Evolutionary conservation across 495 filamentous ascomycete genomes (phyloP).

Genomic region (Neurospora sp.): DNA sequence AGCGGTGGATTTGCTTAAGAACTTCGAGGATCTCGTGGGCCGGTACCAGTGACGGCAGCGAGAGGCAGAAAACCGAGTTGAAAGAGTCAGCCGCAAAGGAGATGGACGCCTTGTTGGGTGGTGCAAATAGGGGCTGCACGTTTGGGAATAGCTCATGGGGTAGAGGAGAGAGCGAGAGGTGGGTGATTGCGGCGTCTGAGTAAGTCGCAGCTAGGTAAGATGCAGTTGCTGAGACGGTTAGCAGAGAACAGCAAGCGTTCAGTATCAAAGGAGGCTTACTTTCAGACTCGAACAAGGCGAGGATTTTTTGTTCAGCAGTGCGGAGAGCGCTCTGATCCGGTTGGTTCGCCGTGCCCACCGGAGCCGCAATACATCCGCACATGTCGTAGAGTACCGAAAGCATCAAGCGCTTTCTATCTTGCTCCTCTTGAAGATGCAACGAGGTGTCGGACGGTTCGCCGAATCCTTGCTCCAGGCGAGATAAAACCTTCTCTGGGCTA

Average conservation of each 20-base stretch:
- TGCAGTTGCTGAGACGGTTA: slow-evolving; percentile 27
- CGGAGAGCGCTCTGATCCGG: background rate
- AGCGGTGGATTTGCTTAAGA: slow-evolving; percentile 29
- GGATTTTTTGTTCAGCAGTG: slow-evolving; percentile 12
- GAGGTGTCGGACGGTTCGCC: slow-evolving; percentile 26
- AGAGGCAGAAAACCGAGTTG: slow-evolving; percentile 23
- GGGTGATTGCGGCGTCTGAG: slow-evolving; percentile 18
- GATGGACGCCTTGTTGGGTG: slow-evolving; percentile 20
- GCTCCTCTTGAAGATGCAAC: slow-evolving; percentile 24
- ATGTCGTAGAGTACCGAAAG: slow-evolving; percentile 26
- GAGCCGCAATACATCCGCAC: background rate
- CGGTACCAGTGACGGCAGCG: slow-evolving; percentile 27
- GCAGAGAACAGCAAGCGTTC: background rate
- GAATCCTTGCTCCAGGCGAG: slow-evolving; percentile 36
- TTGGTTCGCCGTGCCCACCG: background rate
- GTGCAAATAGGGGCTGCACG: slow-evolving; percentile 24
- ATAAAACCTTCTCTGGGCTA: slow-evolving; percentile 30
- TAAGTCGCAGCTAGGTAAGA: slow-evolving; percentile 32
- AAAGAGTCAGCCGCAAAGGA: slow-evolving; percentile 27
- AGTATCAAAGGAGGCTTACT: slow-evolving; percentile 13
- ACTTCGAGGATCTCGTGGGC: slow-evolving; percentile 28
- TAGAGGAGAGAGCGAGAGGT: slow-evolving; percentile 26
- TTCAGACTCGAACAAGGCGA: slow-evolving; percentile 35
- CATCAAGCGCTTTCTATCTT: slow-evolving; percentile 36
- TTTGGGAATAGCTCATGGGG: slow-evolving; percentile 27